These are phyloP conservation scores for Colletotrichum sp. DNA, from an alignment of 2,329 filamentous ascomycete genomes.

Conservation along the genomic window DNA sequence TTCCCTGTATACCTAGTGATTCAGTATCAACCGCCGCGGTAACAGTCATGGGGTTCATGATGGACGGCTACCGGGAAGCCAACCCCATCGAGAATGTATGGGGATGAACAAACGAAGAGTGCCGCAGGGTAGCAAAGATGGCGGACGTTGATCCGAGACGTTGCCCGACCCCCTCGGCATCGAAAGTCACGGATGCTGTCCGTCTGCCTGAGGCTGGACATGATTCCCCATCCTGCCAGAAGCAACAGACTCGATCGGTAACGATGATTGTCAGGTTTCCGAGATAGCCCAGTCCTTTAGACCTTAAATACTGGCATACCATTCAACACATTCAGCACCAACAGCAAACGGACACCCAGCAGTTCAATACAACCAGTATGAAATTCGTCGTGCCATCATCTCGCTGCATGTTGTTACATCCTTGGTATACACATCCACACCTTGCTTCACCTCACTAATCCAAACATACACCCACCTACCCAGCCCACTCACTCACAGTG, in stretches of 20 bases:
- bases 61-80: no score
- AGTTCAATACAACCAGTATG: neutral
- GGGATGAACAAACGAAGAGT: neutral
- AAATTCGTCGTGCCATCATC: neutral
- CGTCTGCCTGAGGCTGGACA: neutral
- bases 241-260: no score
- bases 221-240: no score
- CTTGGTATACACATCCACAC: neutral
- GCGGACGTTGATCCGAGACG: neutral
- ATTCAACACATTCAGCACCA: no score
- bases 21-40: neutral
- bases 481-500: neutral
- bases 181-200: neutral
- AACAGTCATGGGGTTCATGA: fast-evolving
- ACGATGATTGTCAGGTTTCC: no score
- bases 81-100: neutral
- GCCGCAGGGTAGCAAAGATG: neutral
- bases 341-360: no score
- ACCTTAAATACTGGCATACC: neutral
- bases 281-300: neutral
- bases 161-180: neutral
- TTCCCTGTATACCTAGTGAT: no score
- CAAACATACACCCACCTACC: no score
- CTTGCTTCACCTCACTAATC: neutral
- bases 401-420: neutral